These are phyloP conservation scores for Alternaria incomplexa DNA, from an alignment of 2,329 filamentous ascomycete species.

Conservation along the genomic window DNA sequence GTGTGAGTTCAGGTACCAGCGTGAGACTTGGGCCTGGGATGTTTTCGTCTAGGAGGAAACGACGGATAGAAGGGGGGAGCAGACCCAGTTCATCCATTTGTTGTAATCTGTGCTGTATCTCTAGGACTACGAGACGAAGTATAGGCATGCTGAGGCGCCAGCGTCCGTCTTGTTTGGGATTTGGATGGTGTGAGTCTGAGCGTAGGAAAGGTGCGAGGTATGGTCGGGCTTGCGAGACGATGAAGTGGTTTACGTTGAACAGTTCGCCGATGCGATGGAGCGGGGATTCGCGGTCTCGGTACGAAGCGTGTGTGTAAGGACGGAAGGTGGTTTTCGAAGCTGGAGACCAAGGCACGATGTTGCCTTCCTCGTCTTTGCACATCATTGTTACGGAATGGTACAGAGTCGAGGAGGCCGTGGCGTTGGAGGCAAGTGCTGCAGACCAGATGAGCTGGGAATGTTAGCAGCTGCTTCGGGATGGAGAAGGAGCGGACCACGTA, in stretches of 20 bases:
- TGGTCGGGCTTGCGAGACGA: conserved; percentile 88
- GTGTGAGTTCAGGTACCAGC: conserved; percentile 78
- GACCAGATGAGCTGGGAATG: conserved; percentile 73
- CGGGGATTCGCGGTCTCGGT: conserved; percentile 70
- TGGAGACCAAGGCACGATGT: conserved; percentile 75
- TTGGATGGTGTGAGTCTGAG: conserved; percentile 77
- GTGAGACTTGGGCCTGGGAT: conserved; percentile 80
- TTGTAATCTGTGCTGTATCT: conserved; percentile 78
- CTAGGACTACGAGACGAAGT: conserved; percentile 73
- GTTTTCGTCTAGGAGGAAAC: conserved; percentile 82
- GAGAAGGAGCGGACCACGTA: conserved; percentile 55
- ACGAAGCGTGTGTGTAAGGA: conserved; percentile 69
- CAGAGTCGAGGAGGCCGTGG: conserved; percentile 68
- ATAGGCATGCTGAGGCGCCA: conserved; percentile 63
- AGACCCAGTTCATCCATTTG: conserved; percentile 80
- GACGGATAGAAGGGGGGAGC: conserved; percentile 71
- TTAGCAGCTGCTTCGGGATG: conserved; percentile 12
- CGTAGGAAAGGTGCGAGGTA: conserved; percentile 87
- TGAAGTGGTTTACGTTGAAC: conserved; percentile 95
- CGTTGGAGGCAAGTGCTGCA: conserved; percentile 77
- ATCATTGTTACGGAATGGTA: conserved; percentile 73
- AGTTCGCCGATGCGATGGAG: conserved; percentile 78
- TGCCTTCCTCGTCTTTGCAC: conserved; percentile 77
- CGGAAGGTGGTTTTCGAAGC: conserved; percentile 66
- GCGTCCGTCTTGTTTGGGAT: conserved; percentile 64